phyloP scores from a whole-genome alignment of 2,329 filamentous ascomycete genomes.

The Lecanicillium sp. region DNA sequence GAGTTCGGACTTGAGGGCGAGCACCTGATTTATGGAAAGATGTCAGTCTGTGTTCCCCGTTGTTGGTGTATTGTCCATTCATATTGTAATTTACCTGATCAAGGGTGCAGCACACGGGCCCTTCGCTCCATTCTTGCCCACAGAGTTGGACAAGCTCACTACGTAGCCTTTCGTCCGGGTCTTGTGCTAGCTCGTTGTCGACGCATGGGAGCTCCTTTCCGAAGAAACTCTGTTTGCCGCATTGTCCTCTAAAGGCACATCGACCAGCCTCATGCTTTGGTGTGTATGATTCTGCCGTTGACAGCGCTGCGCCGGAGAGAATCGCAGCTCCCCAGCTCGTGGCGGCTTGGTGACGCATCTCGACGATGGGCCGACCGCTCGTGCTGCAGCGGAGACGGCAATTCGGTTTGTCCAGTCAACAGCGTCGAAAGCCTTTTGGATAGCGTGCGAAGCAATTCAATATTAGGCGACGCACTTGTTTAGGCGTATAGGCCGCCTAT shows the following conservation, averaged over 20 bases:
- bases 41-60: too few relatives aligned
- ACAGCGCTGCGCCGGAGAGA: slow-evolving; percentile 19
- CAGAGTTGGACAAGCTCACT: slow-evolving; percentile 78
- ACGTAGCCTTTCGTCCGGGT: slow-evolving; percentile 63
- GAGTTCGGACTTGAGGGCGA: slow-evolving; percentile 73
- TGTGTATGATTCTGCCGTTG: slow-evolving; percentile 27
- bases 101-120: slow-evolving; percentile 74
- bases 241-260: slow-evolving; percentile 85
- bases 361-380: slow-evolving; percentile 2
- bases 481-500: neutral
- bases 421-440: too few relatives aligned
- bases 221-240: slow-evolving; percentile 85
- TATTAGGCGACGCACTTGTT: too few relatives aligned
- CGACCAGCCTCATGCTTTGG: slow-evolving; percentile 75
- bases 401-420: too few relatives aligned
- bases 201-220: slow-evolving; percentile 84
- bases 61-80: slow-evolving; percentile 6
- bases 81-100: slow-evolving; percentile 53
- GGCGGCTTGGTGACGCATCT: slow-evolving; percentile 25
- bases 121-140: slow-evolving; percentile 75
- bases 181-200: slow-evolving; percentile 75
- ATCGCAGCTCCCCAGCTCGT: slow-evolving; percentile 21
- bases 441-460: too few relatives aligned
- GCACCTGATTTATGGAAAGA: too few relatives aligned
- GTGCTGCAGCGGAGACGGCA: neutral